Evolutionary conservation across 1,284 basidiomycete species (phyloP), one percentile per base, ranked within the genome.

Genomic region (Hymenochaete sp.): DNA sequence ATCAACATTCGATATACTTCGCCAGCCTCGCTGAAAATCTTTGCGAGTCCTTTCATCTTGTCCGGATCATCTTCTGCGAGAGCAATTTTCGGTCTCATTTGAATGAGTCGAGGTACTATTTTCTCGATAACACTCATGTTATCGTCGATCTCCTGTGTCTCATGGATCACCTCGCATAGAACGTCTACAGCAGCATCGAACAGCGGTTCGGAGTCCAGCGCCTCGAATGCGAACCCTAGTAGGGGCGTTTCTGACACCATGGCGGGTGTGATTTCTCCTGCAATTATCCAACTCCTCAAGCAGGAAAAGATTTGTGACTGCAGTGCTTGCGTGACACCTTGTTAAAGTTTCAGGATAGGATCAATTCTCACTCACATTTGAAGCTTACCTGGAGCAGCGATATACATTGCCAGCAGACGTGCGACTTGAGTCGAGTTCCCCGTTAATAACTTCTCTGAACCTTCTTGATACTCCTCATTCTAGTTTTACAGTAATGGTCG

Each of bases 81-180:
- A n/a, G 64, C 56, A 38, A 97, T 67, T 49, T 74, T 70, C 1
- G 79, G 72, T 48, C 75, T 79, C 32, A 97, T 65, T 1, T 74
- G 76, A 45, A 93, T 82, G 33, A 97, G 71, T 16, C 77, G 73
- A 0, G 91, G 89, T 0, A 98, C 79, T 45, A 99, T 82, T 48
- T 82, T 69, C 60, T 96, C 76, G 54, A 98, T 93, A 52, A 88
- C 79, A 11, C 75, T 66, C 79, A 93, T 87, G 60, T 93, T 95
- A 40, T 98, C 95, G 52, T 96, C 83, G 21, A 97, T 75, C 64
- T 99, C 96, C 64, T 98, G 95, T 0, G 96, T 98, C 63, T 99
- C 96, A 63, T 98, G 93, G 49, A 98, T 93, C 53, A 98, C 67
- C 59, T 97, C 93, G 64, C 91, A 95, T 44, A 98, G 73, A 35